Conservation (phyloP, 140 eudicot genomes). For the Stevia rebaudiana region DNA sequence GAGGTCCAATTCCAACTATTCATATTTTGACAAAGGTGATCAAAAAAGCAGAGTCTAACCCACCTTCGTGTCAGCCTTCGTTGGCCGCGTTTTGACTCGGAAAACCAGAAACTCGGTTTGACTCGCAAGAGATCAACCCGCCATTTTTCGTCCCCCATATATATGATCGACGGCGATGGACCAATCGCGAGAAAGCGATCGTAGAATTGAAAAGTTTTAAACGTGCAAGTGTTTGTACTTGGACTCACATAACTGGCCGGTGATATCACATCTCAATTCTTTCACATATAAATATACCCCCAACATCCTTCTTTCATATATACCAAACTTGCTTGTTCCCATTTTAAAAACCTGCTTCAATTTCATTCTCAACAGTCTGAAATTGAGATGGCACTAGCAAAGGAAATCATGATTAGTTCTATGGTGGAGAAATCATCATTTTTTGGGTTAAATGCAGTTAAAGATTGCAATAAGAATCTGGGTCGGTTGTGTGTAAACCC, state of each 20-base stretch:
- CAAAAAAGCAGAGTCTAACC: not conserved
- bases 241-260: slow-evolving; percentile 32
- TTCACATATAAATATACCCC: slow-evolving; percentile 4
- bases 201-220: slow-evolving; percentile 13
- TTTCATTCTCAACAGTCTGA: not conserved
- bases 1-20: slow-evolving; percentile 6
- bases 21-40: not conserved
- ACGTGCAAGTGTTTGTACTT: slow-evolving; percentile 29
- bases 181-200: slow-evolving; percentile 12
- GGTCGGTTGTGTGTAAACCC: slow-evolving; percentile 18
- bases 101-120: slow-evolving; percentile 29
- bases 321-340: not conserved
- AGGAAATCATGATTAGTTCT: slow-evolving; percentile 45
- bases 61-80: slow-evolving; percentile 23
- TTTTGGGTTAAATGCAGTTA: slow-evolving; percentile 18
- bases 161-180: not conserved
- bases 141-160: not conserved
- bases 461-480: not conserved
- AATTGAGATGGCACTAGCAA: slow-evolving; percentile 44
- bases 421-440: slow-evolving; percentile 41
- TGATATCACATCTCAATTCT: not conserved
- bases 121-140: not conserved
- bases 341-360: not conserved
- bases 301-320: slow-evolving; percentile 10
- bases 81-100: slow-evolving; percentile 37